Conservation (phyloP, 2,329 filamentous ascomycete genomes). For the Aspergillus puulaauensis region DNA sequence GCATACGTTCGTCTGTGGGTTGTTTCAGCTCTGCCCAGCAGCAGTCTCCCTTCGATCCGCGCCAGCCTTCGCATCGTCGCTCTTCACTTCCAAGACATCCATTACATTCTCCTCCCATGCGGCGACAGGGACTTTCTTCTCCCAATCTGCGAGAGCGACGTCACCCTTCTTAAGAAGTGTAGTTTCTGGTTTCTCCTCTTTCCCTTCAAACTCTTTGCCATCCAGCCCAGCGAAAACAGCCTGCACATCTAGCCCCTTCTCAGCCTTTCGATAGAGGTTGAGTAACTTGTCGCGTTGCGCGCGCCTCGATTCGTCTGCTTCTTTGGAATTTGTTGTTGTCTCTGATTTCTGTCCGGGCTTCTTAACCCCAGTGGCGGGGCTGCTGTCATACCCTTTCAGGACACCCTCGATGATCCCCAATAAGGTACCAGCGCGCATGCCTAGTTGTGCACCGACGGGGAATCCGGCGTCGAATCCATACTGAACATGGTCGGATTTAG, state of each 20-base stretch:
- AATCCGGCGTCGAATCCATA: conserved; percentile 91
- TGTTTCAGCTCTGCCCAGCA: neutral
- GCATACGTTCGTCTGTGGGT: neutral
- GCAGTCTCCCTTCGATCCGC: neutral
- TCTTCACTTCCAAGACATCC: conserved; percentile 37
- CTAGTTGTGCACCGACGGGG: conserved; percentile 76
- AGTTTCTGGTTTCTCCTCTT: conserved; percentile 28
- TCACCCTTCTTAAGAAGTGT: conserved; percentile 31
- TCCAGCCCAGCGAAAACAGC: conserved; percentile 57
- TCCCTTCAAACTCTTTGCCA: conserved; percentile 9
- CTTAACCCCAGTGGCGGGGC: conserved; percentile 25
- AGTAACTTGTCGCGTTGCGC: conserved; percentile 29
- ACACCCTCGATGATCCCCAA: conserved; percentile 77
- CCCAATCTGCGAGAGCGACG: conserved; percentile 30
- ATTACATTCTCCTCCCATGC: conserved; percentile 39
- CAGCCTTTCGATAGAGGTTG: conserved; percentile 47
- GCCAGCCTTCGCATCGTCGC: conserved; percentile 11
- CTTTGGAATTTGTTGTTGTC: conserved; percentile 4
- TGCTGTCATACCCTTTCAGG: conserved; percentile 35
- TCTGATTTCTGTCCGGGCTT: conserved; percentile 23
- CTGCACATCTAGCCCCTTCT: conserved; percentile 60
- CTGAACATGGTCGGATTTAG: conserved; percentile 77
- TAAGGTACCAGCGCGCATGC: conserved; percentile 69
- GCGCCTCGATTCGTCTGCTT: conserved; percentile 11
- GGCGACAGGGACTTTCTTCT: conserved; percentile 30